Evolutionary conservation across 106 monocot genomes (phyloP).

Genomic region (Posidonia australis): DNA sequence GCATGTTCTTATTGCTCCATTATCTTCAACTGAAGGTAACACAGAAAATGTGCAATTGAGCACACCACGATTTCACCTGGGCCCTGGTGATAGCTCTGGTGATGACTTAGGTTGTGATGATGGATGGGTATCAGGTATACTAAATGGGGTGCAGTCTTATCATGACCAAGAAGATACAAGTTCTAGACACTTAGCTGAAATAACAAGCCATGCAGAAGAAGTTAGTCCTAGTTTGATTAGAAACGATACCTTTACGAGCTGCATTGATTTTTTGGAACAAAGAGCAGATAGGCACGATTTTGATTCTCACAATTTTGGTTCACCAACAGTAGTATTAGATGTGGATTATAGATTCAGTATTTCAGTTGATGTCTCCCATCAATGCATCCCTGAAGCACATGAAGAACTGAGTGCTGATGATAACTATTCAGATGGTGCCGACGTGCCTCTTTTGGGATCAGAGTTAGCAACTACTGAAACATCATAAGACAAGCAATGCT

Average conservation of each 20-base stretch:
- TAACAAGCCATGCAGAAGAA: slow-evolving; percentile 10
- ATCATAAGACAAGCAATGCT: not conserved
- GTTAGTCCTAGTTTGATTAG: slow-evolving; percentile 16
- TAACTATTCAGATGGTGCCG: slow-evolving; percentile 1
- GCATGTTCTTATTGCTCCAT: slow-evolving; percentile 81
- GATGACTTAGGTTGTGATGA: slow-evolving; percentile 37
- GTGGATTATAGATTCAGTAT: slow-evolving; percentile 13
- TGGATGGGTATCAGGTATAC: slow-evolving; percentile 42
- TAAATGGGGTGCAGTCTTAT: slow-evolving; percentile 9
- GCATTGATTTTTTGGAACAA: slow-evolving; percentile 37
- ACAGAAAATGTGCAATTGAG: slow-evolving; percentile 48
- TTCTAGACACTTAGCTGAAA: not conserved
- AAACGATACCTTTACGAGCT: slow-evolving; percentile 59
- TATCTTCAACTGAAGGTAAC: slow-evolving; percentile 44
- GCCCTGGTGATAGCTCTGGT: slow-evolving; percentile 71
- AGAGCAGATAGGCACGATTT: slow-evolving; percentile 18
- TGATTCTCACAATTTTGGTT: slow-evolving; percentile 17
- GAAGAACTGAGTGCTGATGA: slow-evolving; percentile 3
- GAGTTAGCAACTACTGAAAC: not conserved
- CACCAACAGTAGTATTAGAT: slow-evolving; percentile 7
- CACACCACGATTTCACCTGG: slow-evolving; percentile 83
- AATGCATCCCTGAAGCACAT: slow-evolving; percentile 3
- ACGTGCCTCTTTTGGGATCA: not conserved
- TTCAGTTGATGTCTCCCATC: slow-evolving; percentile 17
- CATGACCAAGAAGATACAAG: slow-evolving; percentile 11